Base-by-base conservation (phyloP, 371 early-diverging fungal species). In the Mortierella sp. region DNA sequence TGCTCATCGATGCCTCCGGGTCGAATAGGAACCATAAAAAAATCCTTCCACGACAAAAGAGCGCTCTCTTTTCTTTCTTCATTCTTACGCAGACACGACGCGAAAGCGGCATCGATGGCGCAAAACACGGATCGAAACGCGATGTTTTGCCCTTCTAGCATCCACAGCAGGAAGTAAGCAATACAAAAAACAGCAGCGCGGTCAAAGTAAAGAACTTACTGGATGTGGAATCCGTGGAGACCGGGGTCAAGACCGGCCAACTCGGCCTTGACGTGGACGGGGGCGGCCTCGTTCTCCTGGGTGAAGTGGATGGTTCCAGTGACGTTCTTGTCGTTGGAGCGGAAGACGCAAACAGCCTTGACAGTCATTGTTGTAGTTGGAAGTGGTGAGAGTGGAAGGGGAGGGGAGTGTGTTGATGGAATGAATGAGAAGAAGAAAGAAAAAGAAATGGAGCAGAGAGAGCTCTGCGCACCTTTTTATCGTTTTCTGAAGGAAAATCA, bases 201-300 rank as follows among this genome's bases (percentile, higher is more conserved):
- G 72, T 40, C 44, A 31, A 59, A 26, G 57, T 3, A 37, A 40
- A 44, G 13, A 28, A 87, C 92, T 83, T 90, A 90, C 89, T 97
- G 98, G 74, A 97, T 87, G 88, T 97, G 98, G 93, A 97, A 93
- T 70, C 97, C 98, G 90, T 97, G 97, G 71, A 91, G 86, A 75
- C 96, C 96, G 19, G 92, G 90, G n/a, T 88, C 81, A 61, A 97
- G 89, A 43, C 94, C 95, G 69, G 88, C 78, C 72, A 97, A 72
- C 59, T 90, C 87, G 67, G 90, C 92, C 57, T 89, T 78, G 83
- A 97, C 89, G 55, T 75, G 70, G 72, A 92, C 91, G 70, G 92
- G 92, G 1, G 88, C 87, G 61, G 84, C 73, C 75, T 90, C 92
- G 51, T 80, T 82, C 70, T 90, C 91, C 89, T 97, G 97, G 75